Percentiles rank a stretch among this genome's conserved stretches.
These are phyloP conservation scores for Geotrichum aggregatum DNA, from an alignment of 1,139 yeast genomes.

Conservation along the genomic window DNA sequence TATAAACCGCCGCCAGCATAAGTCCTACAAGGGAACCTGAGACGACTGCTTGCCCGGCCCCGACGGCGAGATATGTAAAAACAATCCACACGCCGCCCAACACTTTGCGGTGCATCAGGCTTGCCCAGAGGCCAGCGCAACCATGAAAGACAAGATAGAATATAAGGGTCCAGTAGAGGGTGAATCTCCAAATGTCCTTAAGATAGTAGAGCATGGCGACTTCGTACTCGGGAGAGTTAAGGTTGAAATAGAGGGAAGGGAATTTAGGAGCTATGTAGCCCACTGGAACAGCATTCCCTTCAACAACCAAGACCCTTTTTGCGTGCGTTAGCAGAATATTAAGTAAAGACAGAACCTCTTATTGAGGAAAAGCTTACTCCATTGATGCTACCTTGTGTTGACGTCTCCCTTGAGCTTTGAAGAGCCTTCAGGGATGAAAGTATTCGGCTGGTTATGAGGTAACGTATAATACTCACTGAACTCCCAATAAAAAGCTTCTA, in stretches of 20 bases:
- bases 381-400: no score
- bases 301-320: conserved; percentile 1
- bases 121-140: conserved; percentile 63
- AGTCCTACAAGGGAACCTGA: conserved; percentile 76
- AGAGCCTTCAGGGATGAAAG: no score
- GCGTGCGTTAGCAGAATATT: not conserved
- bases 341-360: not conserved
- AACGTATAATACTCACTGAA: no score
- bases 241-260: conserved; percentile 79
- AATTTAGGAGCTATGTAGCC: conserved; percentile 77
- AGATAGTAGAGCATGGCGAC: conserved; percentile 62
- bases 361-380: not conserved
- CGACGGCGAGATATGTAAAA: conserved; percentile 41
- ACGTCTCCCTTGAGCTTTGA: no score
- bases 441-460: no score
- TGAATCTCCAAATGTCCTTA: conserved; percentile 78
- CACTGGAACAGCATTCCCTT: conserved; percentile 51
- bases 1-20: conserved; percentile 61
- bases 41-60: conserved; percentile 60
- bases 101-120: conserved; percentile 46
- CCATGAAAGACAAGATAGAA: conserved; percentile 57
- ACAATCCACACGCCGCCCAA: conserved; percentile 45
- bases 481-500: no score
- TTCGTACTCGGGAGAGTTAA: conserved; percentile 43
- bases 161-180: conserved; percentile 75